These are phyloP conservation scores for Sporothrix protearum DNA, from an alignment of 2,329 filamentous ascomycete species.

Conservation along the genomic window DNA sequence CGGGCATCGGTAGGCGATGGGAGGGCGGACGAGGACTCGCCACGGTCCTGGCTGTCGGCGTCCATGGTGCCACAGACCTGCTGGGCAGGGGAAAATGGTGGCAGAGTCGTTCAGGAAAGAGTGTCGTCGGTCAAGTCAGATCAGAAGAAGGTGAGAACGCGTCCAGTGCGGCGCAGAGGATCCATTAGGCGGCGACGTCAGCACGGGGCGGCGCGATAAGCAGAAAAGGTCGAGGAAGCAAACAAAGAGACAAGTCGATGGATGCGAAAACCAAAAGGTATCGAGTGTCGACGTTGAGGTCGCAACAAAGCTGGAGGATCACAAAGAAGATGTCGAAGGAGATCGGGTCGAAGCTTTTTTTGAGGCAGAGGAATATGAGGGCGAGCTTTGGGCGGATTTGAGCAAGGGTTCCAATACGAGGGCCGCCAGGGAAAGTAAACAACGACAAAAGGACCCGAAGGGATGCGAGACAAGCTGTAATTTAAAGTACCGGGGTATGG, in stretches of 20 bases:
- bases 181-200: constrained; percentile 18
- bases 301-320: not conserved
- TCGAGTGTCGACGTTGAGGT: not conserved
- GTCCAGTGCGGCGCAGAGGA: constrained; percentile 6
- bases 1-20: constrained; percentile 21
- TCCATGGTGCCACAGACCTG: constrained; percentile 12
- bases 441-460: not conserved
- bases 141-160: constrained; percentile 3
- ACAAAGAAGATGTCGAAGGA: not conserved
- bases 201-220: not conserved
- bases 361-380: not conserved
- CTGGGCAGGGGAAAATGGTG: not conserved
- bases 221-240: not conserved
- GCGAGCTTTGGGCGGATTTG: too few relatives aligned
- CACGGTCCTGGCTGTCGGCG: constrained; percentile 10
- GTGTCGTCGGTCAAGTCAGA: not conserved
- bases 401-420: not conserved
- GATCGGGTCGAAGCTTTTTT: not conserved
- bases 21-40: constrained; percentile 17
- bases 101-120: not conserved
- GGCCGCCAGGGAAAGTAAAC: constrained; percentile 2
- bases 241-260: not conserved
- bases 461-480: constrained; percentile 13
- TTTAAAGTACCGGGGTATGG: not conserved
- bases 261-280: not conserved